A percentile compares a stretch with the other conserved stretches of the same genome.
phyloP scores from a whole-genome alignment of 192 early-diverging fungal genomes.

The Backusella liffmaniae region DNA sequence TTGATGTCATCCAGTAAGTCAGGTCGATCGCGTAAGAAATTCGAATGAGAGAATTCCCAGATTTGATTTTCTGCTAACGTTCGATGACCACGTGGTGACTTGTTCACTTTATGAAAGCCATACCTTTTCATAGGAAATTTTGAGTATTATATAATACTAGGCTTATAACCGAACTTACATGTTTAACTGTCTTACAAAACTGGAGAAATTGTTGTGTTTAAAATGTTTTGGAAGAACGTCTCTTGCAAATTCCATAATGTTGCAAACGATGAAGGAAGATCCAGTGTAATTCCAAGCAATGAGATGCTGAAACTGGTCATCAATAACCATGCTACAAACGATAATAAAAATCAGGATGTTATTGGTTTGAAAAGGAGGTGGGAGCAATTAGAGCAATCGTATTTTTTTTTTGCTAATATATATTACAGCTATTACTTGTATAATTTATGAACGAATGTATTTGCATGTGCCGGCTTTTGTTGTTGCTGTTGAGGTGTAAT shows the following conservation, averaged over 20 bases:
- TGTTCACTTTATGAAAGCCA: conserved; percentile 93
- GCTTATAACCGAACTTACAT: conserved; percentile 53
- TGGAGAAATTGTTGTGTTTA: conserved; percentile 91
- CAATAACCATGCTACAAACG: conserved; percentile 73
- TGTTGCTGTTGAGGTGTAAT: conserved; percentile 12
- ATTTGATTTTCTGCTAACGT: conserved; percentile 90
- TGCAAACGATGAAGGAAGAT: conserved; percentile 87
- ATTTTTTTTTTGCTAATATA: background rate
- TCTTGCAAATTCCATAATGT: conserved; percentile 85
- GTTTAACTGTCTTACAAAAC: conserved; percentile 86
- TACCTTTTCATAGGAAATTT: conserved; percentile 42
- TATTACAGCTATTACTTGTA: conserved; percentile 28
- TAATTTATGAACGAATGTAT: conserved; percentile 39
- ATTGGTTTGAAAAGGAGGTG: background rate
- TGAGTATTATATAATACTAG: background rate
- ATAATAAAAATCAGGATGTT: background rate
- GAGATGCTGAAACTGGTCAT: conserved; percentile 81
- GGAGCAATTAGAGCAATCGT: background rate
- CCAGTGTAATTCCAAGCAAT: conserved; percentile 91
- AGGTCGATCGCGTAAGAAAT: conserved; percentile 73
- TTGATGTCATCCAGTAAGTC: conserved; percentile 90
- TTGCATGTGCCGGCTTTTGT: conserved; percentile 12
- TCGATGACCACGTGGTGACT: conserved; percentile 80
- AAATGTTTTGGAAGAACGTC: conserved; percentile 92
- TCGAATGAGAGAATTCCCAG: conserved; percentile 89